Evolutionary conservation across 2,329 filamentous ascomycete species (phyloP).

Genomic region (Xylaria sp.): DNA sequence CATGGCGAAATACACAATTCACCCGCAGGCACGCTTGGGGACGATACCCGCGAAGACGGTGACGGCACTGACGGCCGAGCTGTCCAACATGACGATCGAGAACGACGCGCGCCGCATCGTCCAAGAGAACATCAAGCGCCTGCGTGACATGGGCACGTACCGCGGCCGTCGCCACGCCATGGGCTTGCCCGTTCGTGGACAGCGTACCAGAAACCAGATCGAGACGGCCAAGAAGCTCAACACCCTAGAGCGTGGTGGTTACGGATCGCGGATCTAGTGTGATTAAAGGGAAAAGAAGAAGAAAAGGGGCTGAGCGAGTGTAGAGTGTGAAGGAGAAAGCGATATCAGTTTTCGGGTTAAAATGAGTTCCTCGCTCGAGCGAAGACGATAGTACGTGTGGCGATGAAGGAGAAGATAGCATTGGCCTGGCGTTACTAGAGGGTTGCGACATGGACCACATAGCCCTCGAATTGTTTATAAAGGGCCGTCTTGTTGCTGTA

Average conservation of each 20-base stretch:
- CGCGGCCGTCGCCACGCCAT: conserved; percentile 92
- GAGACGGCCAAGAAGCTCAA: conserved; percentile 71
- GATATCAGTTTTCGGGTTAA: background rate
- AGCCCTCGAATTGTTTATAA: conserved; percentile 14
- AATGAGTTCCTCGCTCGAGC: background rate
- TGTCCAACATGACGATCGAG: conserved; percentile 93
- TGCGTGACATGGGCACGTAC: conserved; percentile 93
- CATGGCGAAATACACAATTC: conserved; percentile 89
- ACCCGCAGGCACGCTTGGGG: conserved; percentile 82
- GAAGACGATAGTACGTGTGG: background rate
- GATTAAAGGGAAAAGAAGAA: background rate
- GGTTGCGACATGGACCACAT: conserved; percentile 9
- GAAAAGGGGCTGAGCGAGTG: background rate
- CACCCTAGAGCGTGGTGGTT: conserved; percentile 60
- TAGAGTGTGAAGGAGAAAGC: background rate
- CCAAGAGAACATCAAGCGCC: conserved; percentile 83
- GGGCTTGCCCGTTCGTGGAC: conserved; percentile 89
- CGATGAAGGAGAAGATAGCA: conserved; percentile 12
- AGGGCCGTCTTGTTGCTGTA: conserved; percentile 21
- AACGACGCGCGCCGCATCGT: conserved; percentile 83
- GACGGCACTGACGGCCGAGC: conserved; percentile 82
- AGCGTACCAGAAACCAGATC: conserved; percentile 83
- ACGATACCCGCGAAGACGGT: conserved; percentile 79
- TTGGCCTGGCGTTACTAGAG: conserved; percentile 37
- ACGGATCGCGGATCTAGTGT: conserved; percentile 27